Percentiles rank a stretch among this genome's conserved stretches.
Conservation (phyloP, 108 stramenopile genomes). For the Chaetoceros tenuissimus region DNA sequence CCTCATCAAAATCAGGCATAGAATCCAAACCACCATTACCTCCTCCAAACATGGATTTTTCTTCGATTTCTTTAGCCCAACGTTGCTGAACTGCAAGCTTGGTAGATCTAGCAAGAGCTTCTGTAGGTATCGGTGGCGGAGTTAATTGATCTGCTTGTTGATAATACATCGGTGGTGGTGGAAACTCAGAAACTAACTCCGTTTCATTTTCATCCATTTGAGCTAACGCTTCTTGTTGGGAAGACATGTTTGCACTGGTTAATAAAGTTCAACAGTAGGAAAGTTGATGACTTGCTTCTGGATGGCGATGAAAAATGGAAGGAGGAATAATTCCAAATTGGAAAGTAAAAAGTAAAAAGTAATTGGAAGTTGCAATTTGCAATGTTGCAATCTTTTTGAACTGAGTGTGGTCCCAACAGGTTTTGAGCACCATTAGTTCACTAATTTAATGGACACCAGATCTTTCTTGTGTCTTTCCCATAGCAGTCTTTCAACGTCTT, state of each 20-base stretch:
- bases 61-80: constrained; percentile 26
- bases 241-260: neutral
- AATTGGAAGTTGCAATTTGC: too few relatives aligned
- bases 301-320: too few relatives aligned
- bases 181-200: constrained; percentile 71
- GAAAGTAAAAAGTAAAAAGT: too few relatives aligned
- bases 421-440: too few relatives aligned
- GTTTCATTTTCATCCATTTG: constrained; percentile 9
- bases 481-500: too few relatives aligned
- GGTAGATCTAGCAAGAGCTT: constrained; percentile 67
- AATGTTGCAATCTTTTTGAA: too few relatives aligned
- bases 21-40: constrained; percentile 19
- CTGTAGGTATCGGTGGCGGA: constrained; percentile 57
- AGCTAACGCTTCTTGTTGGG: neutral
- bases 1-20: neutral
- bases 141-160: constrained; percentile 24
- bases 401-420: too few relatives aligned
- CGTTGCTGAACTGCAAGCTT: constrained; percentile 26
- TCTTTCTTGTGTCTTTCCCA: too few relatives aligned
- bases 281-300: too few relatives aligned
- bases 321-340: too few relatives aligned
- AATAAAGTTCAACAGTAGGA: too few relatives aligned
- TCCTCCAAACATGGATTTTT: constrained; percentile 34
- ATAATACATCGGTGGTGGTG: constrained; percentile 80
- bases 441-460: too few relatives aligned